Conservation (phyloP, 495 filamentous ascomycete species). For the Penicillium salamii region DNA sequence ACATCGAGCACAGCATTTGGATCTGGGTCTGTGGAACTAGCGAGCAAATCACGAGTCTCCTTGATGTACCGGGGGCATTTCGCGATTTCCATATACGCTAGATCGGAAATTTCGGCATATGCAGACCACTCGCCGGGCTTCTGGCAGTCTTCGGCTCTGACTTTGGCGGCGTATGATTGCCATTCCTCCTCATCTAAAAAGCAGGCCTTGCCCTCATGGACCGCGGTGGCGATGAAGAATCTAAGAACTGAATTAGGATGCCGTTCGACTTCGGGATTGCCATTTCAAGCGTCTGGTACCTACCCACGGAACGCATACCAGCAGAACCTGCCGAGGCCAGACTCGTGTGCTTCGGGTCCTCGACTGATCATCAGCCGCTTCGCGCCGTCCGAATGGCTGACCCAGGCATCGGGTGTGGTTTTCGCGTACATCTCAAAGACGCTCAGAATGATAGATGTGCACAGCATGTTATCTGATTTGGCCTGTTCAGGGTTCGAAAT, state of each 20-base stretch:
- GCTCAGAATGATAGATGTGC: slow-evolving; percentile 34
- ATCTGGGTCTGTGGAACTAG: neutral
- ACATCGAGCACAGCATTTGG: slow-evolving; percentile 5
- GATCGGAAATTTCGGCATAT: slow-evolving; percentile 24
- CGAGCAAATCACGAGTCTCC: slow-evolving; percentile 21
- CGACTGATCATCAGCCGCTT: slow-evolving; percentile 29
- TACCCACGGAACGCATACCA: slow-evolving; percentile 32
- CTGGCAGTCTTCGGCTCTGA: slow-evolving; percentile 25
- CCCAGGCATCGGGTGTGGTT: slow-evolving; percentile 29
- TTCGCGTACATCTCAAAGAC: slow-evolving; percentile 38
- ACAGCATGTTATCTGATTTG: slow-evolving; percentile 31
- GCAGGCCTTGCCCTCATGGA: slow-evolving; percentile 28
- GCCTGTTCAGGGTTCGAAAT: slow-evolving; percentile 20
- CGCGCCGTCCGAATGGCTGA: slow-evolving; percentile 30
- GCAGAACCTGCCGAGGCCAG: slow-evolving; percentile 25
- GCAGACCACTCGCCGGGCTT: slow-evolving; percentile 23
- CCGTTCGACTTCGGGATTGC: neutral
- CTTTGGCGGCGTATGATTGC: slow-evolving; percentile 18
- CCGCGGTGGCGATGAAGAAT: slow-evolving; percentile 28
- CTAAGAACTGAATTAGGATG: neutral
- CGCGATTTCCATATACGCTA: slow-evolving; percentile 28
- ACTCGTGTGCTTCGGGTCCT: slow-evolving; percentile 17
- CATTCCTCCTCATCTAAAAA: slow-evolving; percentile 33
- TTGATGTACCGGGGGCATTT: slow-evolving; percentile 33
- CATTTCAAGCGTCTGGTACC: neutral